Conservation (phyloP, 2,329 filamentous ascomycete genomes). For the Phaeosphaeria sp. region DNA sequence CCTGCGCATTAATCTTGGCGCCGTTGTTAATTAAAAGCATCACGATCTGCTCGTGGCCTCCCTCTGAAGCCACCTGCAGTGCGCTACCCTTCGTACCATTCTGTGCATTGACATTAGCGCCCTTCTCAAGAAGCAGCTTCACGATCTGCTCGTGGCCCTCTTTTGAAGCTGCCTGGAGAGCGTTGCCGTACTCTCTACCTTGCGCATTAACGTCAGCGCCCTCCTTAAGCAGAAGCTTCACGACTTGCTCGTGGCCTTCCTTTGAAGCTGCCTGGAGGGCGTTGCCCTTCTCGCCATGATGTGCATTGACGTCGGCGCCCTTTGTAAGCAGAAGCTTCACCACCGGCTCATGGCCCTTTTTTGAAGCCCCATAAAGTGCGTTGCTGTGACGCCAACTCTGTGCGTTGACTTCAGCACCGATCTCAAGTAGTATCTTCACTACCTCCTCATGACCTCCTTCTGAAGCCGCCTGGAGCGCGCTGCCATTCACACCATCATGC, state of each 20-base stretch:
- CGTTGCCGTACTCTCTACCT: slow-evolving; percentile 7
- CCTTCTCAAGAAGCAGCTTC: too few relatives aligned
- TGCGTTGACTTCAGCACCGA: not conserved
- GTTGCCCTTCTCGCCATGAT: not conserved
- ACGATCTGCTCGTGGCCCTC: too few relatives aligned
- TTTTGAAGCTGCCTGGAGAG: slow-evolving; percentile 25
- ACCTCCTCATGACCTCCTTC: not conserved
- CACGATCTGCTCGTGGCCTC: slow-evolving; percentile 23
- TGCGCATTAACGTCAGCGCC: not conserved
- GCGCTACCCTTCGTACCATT: too few relatives aligned
- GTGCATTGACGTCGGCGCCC: not conserved
- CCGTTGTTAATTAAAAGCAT: slow-evolving; percentile 11
- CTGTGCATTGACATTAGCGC: too few relatives aligned
- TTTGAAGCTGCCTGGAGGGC: slow-evolving; percentile 4
- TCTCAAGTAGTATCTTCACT: not conserved
- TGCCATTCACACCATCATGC: not conserved
- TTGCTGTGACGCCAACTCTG: not conserved
- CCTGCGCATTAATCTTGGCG: not conserved
- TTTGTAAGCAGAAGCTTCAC: slow-evolving; percentile 15
- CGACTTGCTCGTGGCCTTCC: too few relatives aligned
- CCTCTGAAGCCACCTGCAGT: too few relatives aligned
- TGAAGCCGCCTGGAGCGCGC: slow-evolving; percentile 14
- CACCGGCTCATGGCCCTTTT: not conserved
- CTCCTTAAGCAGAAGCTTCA: too few relatives aligned
- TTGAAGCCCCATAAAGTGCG: not conserved